A percentile compares a stretch with the other conserved stretches of the same genome.
Evolutionary conservation across 164 flowering plant species (phyloP).

Genomic region (Saururus chinensis): DNA sequence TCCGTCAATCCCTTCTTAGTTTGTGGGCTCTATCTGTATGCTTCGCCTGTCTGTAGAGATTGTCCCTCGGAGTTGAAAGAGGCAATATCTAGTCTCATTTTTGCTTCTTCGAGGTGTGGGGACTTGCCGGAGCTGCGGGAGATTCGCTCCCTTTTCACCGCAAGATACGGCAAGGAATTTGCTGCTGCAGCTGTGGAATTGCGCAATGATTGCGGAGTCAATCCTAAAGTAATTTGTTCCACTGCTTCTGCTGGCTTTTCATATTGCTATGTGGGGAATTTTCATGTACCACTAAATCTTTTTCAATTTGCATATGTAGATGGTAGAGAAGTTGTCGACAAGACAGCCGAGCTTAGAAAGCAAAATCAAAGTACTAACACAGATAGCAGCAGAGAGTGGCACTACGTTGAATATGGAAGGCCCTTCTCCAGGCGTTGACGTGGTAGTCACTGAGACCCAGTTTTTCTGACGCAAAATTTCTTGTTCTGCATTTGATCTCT

Average conservation of each 20-base stretch:
- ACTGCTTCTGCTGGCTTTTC: background rate
- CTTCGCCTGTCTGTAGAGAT: too few species aligned
- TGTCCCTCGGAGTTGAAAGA: slow-evolving; percentile 80
- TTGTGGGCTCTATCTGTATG: background rate
- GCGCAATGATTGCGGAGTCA: slow-evolving; percentile 63
- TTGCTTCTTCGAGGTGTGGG: slow-evolving; percentile 74
- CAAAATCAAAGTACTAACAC: slow-evolving; percentile 52
- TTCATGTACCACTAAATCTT: background rate
- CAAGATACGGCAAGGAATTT: slow-evolving; percentile 71
- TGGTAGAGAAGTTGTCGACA: slow-evolving; percentile 75
- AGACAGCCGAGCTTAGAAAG: slow-evolving; percentile 47
- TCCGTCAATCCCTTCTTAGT: background rate
- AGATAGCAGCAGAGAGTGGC: slow-evolving; percentile 56
- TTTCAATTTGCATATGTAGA: slow-evolving; percentile 21
- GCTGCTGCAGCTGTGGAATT: slow-evolving; percentile 53
- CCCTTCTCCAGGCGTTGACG: slow-evolving; percentile 5
- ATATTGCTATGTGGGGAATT: background rate
- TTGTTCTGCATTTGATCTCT: too few species aligned
- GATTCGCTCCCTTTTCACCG: slow-evolving; percentile 41
- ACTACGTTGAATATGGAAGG: slow-evolving; percentile 37
- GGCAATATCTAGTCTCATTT: slow-evolving; percentile 53
- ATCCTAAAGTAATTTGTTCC: slow-evolving; percentile 27
- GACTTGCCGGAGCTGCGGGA: slow-evolving; percentile 82
- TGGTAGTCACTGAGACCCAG: too few species aligned
- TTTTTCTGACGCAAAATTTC: too few species aligned